phyloP scores from a whole-genome alignment of 208 protist species.

The Leishmania tropica region DNA sequence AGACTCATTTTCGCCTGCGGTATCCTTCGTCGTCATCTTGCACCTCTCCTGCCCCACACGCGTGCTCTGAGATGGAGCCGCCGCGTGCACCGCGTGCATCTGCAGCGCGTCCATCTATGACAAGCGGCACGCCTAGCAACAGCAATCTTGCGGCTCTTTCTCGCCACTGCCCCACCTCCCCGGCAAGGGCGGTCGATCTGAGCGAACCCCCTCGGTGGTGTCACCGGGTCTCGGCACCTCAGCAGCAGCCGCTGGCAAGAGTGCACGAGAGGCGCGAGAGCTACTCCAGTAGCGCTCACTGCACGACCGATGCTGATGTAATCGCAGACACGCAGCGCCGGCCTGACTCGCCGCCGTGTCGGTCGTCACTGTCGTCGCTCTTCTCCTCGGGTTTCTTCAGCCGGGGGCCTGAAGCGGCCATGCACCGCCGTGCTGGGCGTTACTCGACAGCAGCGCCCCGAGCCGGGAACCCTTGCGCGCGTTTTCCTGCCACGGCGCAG shows the following conservation, averaged over 20 bases:
- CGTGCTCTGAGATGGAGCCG: background rate
- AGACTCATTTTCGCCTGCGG: background rate
- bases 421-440: conserved; percentile 1
- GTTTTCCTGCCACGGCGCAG: background rate
- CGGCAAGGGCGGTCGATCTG: background rate
- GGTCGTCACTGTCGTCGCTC: background rate
- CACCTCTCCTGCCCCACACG: background rate
- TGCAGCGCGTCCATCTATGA: background rate
- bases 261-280: background rate
- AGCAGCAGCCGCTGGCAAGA: background rate
- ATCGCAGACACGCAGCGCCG: background rate
- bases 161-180: background rate
- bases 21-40: background rate
- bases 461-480: background rate
- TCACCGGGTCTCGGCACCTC: background rate
- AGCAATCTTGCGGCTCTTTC: background rate
- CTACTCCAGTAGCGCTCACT: background rate
- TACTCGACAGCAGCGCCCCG: background rate
- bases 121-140: background rate
- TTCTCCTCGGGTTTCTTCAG: background rate
- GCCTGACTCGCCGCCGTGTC: background rate
- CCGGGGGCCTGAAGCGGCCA: background rate
- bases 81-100: background rate
- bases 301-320: background rate
- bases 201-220: background rate